Evolutionary conservation across 1,284 basidiomycete genomes (phyloP).

Genomic region (Mycena sp.): DNA sequence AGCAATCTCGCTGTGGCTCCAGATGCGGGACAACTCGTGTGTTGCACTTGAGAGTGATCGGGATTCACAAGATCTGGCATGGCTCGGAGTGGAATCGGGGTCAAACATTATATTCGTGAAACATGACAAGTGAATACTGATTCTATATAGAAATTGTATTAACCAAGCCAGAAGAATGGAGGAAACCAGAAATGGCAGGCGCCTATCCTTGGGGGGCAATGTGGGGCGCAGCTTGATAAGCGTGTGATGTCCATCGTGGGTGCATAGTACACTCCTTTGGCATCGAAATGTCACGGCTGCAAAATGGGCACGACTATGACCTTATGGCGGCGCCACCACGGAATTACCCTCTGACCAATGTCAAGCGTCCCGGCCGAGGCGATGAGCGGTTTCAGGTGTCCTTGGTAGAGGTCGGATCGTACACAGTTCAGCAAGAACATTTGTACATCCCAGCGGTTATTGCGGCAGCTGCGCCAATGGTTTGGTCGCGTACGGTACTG

Average conservation of each 20-base stretch:
- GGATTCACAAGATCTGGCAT: conserved; percentile 64
- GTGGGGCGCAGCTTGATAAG: conserved; percentile 6
- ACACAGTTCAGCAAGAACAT: neutral
- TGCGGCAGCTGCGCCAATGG: conserved; percentile 7
- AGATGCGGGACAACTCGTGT: conserved; percentile 57
- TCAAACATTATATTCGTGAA: conserved; percentile 54
- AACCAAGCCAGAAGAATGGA: neutral
- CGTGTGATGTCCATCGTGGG: neutral
- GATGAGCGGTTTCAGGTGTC: no score
- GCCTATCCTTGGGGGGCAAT: neutral
- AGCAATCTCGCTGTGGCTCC: conserved; percentile 60
- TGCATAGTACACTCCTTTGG: no score
- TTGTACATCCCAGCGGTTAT: neutral
- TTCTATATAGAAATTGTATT: neutral
- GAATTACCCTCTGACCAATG: conserved; percentile 1
- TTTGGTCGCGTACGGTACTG: conserved; percentile 8
- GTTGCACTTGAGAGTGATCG: conserved; percentile 55
- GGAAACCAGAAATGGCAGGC: neutral
- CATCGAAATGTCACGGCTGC: no score
- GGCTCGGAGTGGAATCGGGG: conserved; percentile 77
- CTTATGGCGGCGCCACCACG: neutral
- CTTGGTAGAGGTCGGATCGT: no score
- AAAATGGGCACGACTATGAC: no score
- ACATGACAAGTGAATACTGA: conserved; percentile 13
- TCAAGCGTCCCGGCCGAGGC: neutral